Base-by-base conservation (phyloP, 2,329 filamentous ascomycete species). In the Stagonosporopsis vannaccii region DNA sequence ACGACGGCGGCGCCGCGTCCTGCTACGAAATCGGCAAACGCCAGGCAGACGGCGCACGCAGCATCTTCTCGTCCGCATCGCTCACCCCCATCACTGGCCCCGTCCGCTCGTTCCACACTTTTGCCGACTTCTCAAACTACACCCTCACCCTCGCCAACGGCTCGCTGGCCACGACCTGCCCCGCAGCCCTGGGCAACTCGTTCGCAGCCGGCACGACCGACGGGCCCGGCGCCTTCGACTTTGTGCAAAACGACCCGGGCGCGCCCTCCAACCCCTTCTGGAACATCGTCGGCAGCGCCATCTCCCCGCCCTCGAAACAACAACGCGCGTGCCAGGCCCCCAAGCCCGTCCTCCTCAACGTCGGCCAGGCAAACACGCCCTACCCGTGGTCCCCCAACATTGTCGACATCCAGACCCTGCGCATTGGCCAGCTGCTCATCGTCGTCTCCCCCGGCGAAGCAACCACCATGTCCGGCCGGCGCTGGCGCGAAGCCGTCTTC, bases 171-270 rank as follows among this genome's bases (percentile, higher is more conserved):
- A 81, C 79, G 45, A 96, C 93, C 0, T 98, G 94, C 66, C 89
- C 92, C 3, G 93, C 93, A 0, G 92, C 92, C 0, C 79, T 98
- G 57, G 94, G 94, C 6, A 96, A 95, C 72, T 93, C 90, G 0
- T 98, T 98, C 72, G 94, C 94, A 0, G 94, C 91, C 1, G 94
- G 94, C 11, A 98, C 94, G 0, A 91, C 91, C 0, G 94, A 98
- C 73, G 92, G 94, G 6, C 93, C 94, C 0, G 94, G 94, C 0
- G 87, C 87, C 0, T 96, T 97, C 68, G 94, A 98, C 76, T 97
- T 98, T 73, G 95, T 91, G 1, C 94, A 98, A 71, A 93, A 92
- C 62, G 85, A 90, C 62, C 88, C 88, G 0, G 88, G 87, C 28
- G 81, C 85, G n/a, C 88, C 91, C 0, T 84, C 88, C 36, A 93